A percentile compares a stretch with the other conserved stretches of the same genome.
Conservation (phyloP, 306 rosid species). For the Vigna hirtella region DNA sequence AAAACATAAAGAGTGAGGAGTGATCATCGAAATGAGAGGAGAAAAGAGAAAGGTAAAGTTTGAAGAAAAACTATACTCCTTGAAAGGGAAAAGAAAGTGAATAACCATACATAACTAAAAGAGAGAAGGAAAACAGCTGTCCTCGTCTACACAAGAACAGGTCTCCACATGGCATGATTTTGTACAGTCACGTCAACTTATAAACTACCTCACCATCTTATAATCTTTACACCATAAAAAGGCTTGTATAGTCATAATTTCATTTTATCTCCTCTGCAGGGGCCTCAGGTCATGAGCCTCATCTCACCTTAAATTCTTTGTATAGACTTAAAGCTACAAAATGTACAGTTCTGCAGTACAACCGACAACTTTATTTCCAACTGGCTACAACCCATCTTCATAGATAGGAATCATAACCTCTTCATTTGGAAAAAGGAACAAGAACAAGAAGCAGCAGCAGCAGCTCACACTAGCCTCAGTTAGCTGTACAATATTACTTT, state of each 20-base stretch:
- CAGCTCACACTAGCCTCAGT: slow-evolving; percentile 79
- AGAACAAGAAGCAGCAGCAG: slow-evolving; percentile 27
- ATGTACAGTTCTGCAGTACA: slow-evolving; percentile 90
- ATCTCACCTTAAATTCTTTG: slow-evolving; percentile 62
- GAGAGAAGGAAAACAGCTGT: slow-evolving; percentile 47
- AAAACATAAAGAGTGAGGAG: background rate
- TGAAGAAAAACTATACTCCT: slow-evolving; percentile 34
- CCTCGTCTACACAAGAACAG: slow-evolving; percentile 72
- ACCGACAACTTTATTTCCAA: slow-evolving; percentile 70
- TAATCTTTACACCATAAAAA: slow-evolving; percentile 65
- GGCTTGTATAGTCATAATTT: slow-evolving; percentile 58
- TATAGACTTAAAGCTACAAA: slow-evolving; percentile 81
- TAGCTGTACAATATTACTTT: slow-evolving; percentile 86
- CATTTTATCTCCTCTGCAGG: slow-evolving; percentile 60
- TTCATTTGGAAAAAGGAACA: slow-evolving; percentile 48
- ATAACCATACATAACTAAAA: slow-evolving; percentile 55
- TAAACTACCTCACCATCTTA: slow-evolving; percentile 63
- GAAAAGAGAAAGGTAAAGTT: slow-evolving; percentile 5
- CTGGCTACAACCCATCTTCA: slow-evolving; percentile 52
- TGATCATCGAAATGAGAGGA: background rate
- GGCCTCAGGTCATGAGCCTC: slow-evolving; percentile 59
- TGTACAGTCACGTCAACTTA: slow-evolving; percentile 75
- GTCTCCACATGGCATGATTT: slow-evolving; percentile 74
- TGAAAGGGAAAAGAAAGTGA: slow-evolving; percentile 41
- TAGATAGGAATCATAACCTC: slow-evolving; percentile 56